A percentile compares a stretch with the other conserved stretches of the same genome.
Evolutionary conservation across 495 filamentous ascomycete species (phyloP).

Genomic region (Evansstolkia leycettana): DNA sequence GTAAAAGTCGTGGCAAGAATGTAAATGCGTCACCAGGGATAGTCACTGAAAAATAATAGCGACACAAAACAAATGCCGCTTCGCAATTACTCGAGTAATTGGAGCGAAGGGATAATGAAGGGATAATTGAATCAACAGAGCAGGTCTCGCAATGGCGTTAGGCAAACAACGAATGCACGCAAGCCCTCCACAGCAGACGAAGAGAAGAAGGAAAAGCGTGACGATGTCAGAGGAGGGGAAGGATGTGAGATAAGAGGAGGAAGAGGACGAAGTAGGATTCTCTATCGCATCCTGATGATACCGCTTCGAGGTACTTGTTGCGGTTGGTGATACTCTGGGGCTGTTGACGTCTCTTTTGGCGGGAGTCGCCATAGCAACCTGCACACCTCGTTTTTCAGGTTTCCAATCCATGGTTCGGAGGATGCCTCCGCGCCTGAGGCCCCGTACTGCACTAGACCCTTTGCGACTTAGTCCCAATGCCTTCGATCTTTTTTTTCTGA

Average conservation of each 20-base stretch:
- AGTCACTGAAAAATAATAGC: constrained; percentile 2
- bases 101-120: constrained; percentile 15
- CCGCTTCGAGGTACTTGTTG: neutral
- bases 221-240: too few relatives aligned
- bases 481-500: neutral
- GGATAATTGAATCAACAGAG: constrained; percentile 4
- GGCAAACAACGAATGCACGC: neutral
- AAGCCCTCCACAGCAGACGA: neutral
- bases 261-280: too few relatives aligned
- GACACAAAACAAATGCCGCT: constrained; percentile 7
- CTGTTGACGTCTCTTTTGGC: constrained; percentile 21
- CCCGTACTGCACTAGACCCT: constrained; percentile 13
- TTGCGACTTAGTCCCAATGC: constrained; percentile 8
- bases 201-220: constrained; percentile 1
- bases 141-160: neutral
- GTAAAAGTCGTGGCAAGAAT: constrained; percentile 24
- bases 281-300: too few relatives aligned
- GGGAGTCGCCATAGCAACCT: constrained; percentile 30
- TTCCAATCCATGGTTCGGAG: neutral
- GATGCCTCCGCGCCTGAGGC: neutral
- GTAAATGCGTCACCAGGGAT: constrained; percentile 14
- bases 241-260: neutral
- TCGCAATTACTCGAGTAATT: constrained; percentile 7
- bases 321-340: constrained; percentile 6
- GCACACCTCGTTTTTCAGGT: constrained; percentile 1